These are phyloP conservation scores for Pecoramyces ruminantium DNA, from an alignment of 192 early-diverging fungal species.

Conservation along the genomic window DNA sequence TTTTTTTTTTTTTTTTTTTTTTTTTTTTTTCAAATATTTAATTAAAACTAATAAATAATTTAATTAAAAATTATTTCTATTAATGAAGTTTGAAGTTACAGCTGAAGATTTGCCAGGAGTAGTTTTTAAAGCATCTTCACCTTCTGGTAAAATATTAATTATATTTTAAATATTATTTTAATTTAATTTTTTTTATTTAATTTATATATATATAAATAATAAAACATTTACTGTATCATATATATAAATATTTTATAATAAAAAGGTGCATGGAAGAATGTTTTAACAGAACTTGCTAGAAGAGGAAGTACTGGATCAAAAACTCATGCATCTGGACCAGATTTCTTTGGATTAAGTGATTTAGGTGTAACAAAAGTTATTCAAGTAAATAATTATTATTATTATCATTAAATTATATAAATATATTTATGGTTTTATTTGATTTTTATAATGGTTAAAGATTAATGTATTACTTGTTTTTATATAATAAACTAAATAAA, in stretches of 20 bases:
- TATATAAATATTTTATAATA: neutral
- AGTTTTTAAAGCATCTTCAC: slow-evolving; percentile 37
- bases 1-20: too few species aligned
- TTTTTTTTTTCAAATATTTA: neutral
- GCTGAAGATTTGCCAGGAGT: slow-evolving; percentile 41
- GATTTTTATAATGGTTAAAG: too few species aligned
- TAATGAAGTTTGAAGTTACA: slow-evolving; percentile 42
- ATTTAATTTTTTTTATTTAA: too few species aligned
- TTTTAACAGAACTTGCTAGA: slow-evolving; percentile 34
- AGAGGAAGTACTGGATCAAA: slow-evolving; percentile 40
- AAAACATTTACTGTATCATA: too few species aligned
- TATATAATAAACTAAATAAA: too few species aligned
- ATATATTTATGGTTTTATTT: too few species aligned
- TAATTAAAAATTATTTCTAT: neutral
- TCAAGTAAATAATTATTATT: slow-evolving; percentile 13
- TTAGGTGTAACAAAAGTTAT: slow-evolving; percentile 54
- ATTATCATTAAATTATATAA: too few species aligned
- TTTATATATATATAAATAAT: too few species aligned
- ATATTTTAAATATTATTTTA: too few species aligned
- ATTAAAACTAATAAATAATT: neutral
- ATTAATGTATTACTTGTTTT: too few species aligned
- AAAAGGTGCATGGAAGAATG: slow-evolving; percentile 52
- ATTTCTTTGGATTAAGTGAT: slow-evolving; percentile 49
- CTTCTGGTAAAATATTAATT: neutral
- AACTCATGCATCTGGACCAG: slow-evolving; percentile 52